phyloP scores from a whole-genome alignment of 2,329 filamentous ascomycete genomes.

The Sphaceloma murrayae region DNA sequence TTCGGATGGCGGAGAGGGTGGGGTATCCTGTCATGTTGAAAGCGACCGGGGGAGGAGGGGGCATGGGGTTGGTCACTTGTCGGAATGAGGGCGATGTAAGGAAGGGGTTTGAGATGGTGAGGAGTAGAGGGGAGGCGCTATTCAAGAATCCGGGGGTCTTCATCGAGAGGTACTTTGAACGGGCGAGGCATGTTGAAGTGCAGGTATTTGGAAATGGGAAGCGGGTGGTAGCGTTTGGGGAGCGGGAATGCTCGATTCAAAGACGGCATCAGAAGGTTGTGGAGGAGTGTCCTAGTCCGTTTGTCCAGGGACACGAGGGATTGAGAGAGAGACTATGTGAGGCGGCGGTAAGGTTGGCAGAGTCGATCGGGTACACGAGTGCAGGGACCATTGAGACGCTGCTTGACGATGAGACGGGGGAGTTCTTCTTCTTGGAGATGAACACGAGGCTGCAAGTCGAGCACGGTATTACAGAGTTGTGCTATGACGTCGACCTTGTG shows the following conservation, averaged over 20 bases:
- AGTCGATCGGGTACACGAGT: slow-evolving; percentile 59
- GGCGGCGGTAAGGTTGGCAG: slow-evolving; percentile 58
- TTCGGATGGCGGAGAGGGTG: slow-evolving; percentile 35
- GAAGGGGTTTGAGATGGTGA: slow-evolving; percentile 49
- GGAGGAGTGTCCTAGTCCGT: slow-evolving; percentile 77
- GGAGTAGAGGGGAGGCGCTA: slow-evolving; percentile 64
- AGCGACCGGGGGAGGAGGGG: slow-evolving; percentile 51
- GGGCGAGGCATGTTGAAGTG: slow-evolving; percentile 77
- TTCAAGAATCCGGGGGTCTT: slow-evolving; percentile 80
- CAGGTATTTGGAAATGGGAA: slow-evolving; percentile 79
- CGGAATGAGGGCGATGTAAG: slow-evolving; percentile 58
- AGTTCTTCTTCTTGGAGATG: slow-evolving; percentile 62
- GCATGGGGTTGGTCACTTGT: slow-evolving; percentile 77
- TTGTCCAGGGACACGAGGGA: slow-evolving; percentile 41
- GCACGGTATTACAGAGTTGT: slow-evolving; percentile 49
- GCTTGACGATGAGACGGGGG: slow-evolving; percentile 68
- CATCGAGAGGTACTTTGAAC: slow-evolving; percentile 72
- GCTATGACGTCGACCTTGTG: slow-evolving; percentile 46
- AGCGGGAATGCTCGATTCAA: slow-evolving; percentile 82
- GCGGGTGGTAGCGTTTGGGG: slow-evolving; percentile 71
- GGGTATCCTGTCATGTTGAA: slow-evolving; percentile 52
- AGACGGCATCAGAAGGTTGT: slow-evolving; percentile 83
- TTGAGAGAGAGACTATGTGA: slow-evolving; percentile 55
- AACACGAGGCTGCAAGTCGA: slow-evolving; percentile 51
- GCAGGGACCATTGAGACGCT: slow-evolving; percentile 88